A percentile compares a stretch with the other conserved stretches of the same genome.
phyloP scores from a whole-genome alignment of 164 flowering plant species.

The Brasenia schreberi region DNA sequence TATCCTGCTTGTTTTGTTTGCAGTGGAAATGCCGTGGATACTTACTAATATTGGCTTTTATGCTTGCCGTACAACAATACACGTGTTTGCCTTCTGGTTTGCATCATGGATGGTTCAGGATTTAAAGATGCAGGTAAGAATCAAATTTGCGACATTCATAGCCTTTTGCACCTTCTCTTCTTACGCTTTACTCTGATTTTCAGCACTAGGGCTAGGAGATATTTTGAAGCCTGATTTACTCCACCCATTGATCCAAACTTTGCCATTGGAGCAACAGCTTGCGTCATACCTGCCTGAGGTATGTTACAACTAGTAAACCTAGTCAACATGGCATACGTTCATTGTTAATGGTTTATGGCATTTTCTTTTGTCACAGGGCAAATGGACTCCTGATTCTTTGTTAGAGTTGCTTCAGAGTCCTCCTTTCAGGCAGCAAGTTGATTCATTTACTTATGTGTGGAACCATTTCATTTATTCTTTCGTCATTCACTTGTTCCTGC shows the following conservation, averaged over 20 bases:
- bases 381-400: conserved; percentile 55
- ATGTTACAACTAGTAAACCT: background rate
- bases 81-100: conserved; percentile 1
- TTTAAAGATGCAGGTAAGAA: conserved; percentile 69
- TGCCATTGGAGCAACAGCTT: conserved; percentile 52
- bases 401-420: conserved; percentile 87
- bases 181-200: background rate
- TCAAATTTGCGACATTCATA: background rate
- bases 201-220: conserved; percentile 80
- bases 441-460: conserved; percentile 87
- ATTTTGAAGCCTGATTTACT: conserved; percentile 83
- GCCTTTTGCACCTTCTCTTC: background rate
- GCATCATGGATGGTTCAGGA: conserved; percentile 31
- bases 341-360: background rate
- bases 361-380: conserved; percentile 42
- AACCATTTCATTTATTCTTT: background rate
- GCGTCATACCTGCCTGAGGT: conserved; percentile 90
- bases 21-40: background rate
- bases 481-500: background rate
- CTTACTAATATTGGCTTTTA: background rate
- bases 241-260: conserved; percentile 54
- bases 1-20: background rate
- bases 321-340: background rate
- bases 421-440: conserved; percentile 93
- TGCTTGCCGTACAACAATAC: background rate